A percentile compares a stretch with the other conserved stretches of the same genome.
Conservation (phyloP, 306 rosid genomes). For the Prunus padus region DNA sequence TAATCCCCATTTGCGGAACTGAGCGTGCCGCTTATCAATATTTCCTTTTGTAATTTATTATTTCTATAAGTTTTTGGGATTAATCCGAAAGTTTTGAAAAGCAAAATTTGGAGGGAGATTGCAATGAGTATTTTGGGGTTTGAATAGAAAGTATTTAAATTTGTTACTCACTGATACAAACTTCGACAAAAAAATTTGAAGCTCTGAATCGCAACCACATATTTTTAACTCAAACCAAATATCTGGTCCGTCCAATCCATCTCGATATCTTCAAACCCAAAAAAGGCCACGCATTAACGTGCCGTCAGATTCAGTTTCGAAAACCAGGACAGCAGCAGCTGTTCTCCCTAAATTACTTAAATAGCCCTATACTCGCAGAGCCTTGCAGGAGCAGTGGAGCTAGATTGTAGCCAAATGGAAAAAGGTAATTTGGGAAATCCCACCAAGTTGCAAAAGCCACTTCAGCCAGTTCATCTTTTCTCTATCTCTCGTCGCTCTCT, state of each 20-base stretch:
- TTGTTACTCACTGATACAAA: background rate
- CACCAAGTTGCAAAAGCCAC: slow-evolving; percentile 27
- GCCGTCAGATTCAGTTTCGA: slow-evolving; percentile 80
- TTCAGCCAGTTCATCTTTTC: slow-evolving; percentile 40
- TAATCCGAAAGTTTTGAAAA: background rate
- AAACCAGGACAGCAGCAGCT: slow-evolving; percentile 48
- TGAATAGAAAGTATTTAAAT: background rate
- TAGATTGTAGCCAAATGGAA: background rate
- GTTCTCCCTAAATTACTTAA: background rate
- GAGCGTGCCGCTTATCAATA: too few species aligned
- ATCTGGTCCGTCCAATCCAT: slow-evolving; percentile 52
- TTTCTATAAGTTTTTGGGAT: too few species aligned
- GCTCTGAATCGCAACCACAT: slow-evolving; percentile 39
- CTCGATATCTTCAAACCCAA: slow-evolving; percentile 49
- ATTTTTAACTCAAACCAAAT: background rate
- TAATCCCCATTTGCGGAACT: too few species aligned
- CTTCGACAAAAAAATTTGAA: background rate
- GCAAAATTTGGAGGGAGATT: slow-evolving; percentile 5
- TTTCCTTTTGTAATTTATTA: too few species aligned
- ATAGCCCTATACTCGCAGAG: background rate
- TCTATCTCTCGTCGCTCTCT: slow-evolving; percentile 46
- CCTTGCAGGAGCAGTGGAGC: background rate
- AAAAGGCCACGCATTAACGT: slow-evolving; percentile 61
- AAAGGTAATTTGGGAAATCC: slow-evolving; percentile 23
- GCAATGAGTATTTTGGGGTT: background rate